Conservation (phyloP, 2,329 filamentous ascomycete species). For the Aureobasidium sp. region DNA sequence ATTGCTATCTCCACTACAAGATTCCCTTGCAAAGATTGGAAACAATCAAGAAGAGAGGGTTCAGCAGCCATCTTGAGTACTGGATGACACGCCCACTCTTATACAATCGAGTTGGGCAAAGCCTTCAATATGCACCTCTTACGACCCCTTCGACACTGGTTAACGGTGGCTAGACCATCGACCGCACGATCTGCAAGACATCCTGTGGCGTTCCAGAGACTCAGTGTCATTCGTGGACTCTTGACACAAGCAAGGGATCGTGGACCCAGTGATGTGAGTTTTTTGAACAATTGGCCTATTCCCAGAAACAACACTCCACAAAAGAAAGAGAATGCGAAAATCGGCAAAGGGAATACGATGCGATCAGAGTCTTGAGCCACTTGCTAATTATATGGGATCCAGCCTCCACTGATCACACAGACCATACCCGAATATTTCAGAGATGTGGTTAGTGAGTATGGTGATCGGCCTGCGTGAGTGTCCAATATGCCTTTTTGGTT, state of each 20-base stretch:
- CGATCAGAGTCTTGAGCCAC: not conserved
- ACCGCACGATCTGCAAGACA: not conserved
- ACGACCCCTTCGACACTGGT: not conserved
- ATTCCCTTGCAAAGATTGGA: not conserved
- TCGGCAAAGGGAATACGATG: not conserved
- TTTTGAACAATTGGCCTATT: not conserved
- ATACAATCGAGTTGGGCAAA: not conserved
- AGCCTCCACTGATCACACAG: conserved; percentile 60
- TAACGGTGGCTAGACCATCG: not conserved
- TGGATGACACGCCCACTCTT: not conserved
- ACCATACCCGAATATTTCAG: conserved; percentile 70
- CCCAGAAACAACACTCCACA: too few species aligned
- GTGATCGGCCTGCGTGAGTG: conserved; percentile 56
- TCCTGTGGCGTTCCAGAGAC: not conserved
- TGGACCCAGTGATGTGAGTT: conserved; percentile 12
- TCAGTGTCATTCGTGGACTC: not conserved
- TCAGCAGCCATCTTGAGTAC: not conserved
- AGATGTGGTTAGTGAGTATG: conserved; percentile 55
- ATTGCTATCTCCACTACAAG: not conserved
- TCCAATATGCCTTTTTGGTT: not conserved
- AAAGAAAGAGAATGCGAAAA: not conserved
- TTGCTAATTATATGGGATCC: not conserved
- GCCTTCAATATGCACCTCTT: not conserved
- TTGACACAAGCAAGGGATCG: conserved; percentile 13
- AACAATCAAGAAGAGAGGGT: too few species aligned